A percentile compares a stretch with the other conserved stretches of the same genome.
Evolutionary conservation across 495 filamentous ascomycete genomes (phyloP).

Genomic region (Neurospora discreta): DNA sequence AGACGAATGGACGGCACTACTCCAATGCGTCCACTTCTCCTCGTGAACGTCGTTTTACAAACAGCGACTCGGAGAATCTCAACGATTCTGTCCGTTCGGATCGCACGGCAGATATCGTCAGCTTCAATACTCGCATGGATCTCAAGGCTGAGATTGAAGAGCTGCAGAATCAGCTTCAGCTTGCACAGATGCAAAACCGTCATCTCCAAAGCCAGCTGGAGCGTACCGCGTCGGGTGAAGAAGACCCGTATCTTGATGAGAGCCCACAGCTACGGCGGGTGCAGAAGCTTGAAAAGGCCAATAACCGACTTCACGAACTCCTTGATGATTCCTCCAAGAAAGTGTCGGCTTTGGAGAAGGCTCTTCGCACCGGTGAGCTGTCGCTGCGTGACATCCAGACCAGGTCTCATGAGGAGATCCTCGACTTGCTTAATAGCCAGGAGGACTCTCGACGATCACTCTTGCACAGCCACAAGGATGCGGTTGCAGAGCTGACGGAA

Average conservation of each 20-base stretch:
- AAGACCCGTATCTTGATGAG: slow-evolving; percentile 62
- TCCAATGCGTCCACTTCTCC: slow-evolving; percentile 62
- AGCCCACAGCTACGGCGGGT: slow-evolving; percentile 73
- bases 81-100: slow-evolving; percentile 81
- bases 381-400: slow-evolving; percentile 87
- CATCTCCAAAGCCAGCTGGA: slow-evolving; percentile 86
- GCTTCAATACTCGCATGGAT: slow-evolving; percentile 85
- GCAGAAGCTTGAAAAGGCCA: slow-evolving; percentile 86
- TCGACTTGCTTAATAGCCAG: slow-evolving; percentile 86
- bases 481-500: slow-evolving; percentile 72
- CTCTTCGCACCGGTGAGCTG: slow-evolving; percentile 77
- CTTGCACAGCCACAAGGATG: slow-evolving; percentile 73
- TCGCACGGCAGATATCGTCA: slow-evolving; percentile 76
- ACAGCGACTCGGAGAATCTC: slow-evolving; percentile 46
- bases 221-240: slow-evolving; percentile 41
- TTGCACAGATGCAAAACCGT: slow-evolving; percentile 91
- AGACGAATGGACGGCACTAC: slow-evolving; percentile 60
- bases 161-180: slow-evolving; percentile 87
- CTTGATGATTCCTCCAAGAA: slow-evolving; percentile 92
- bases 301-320: slow-evolving; percentile 85
- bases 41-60: slow-evolving; percentile 46
- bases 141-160: slow-evolving; percentile 83
- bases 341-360: slow-evolving; percentile 80
- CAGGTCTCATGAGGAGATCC: slow-evolving; percentile 88
- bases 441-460: slow-evolving; percentile 78